phyloP scores from a whole-genome alignment of 495 filamentous ascomycete species.

The Hypomontagnella monticulosa region DNA sequence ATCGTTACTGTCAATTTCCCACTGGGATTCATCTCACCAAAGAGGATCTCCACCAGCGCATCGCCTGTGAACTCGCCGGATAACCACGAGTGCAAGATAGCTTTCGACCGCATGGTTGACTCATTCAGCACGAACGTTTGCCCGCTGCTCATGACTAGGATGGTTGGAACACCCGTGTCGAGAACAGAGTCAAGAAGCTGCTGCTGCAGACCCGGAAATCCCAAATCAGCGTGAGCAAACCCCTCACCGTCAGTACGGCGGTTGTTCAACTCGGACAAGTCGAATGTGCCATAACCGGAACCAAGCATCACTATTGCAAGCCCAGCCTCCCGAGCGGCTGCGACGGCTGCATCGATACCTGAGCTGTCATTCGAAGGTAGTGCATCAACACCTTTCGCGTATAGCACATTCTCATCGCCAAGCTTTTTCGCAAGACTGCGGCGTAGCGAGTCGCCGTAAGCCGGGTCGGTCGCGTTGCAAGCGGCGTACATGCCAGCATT shows the following conservation, averaged over 20 bases:
- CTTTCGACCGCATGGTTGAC: slow-evolving; percentile 20
- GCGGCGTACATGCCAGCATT: slow-evolving; percentile 29
- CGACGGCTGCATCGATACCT: slow-evolving; percentile 22
- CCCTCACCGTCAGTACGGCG: slow-evolving; percentile 21
- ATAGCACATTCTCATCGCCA: slow-evolving; percentile 24
- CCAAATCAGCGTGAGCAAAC: slow-evolving; percentile 18
- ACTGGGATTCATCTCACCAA: slow-evolving; percentile 35
- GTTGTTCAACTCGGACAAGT: slow-evolving; percentile 11
- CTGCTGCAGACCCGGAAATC: slow-evolving; percentile 26
- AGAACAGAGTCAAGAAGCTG: slow-evolving; percentile 22
- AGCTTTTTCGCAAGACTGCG: slow-evolving; percentile 11
- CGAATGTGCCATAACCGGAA: slow-evolving; percentile 19
- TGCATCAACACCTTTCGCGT: slow-evolving; percentile 21
- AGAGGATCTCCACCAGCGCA: slow-evolving; percentile 23
- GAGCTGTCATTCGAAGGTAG: slow-evolving; percentile 15
- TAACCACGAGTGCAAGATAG: slow-evolving; percentile 26
- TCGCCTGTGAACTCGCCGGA: slow-evolving; percentile 26
- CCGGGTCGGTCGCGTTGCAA: slow-evolving; percentile 20
- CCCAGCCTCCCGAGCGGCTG: slow-evolving; percentile 22
- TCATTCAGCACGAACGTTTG: slow-evolving; percentile 24
- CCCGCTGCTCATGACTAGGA: slow-evolving; percentile 24
- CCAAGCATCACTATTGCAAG: slow-evolving; percentile 22
- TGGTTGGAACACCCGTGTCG: slow-evolving; percentile 15
- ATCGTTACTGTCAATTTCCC: slow-evolving; percentile 35
- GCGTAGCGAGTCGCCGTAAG: slow-evolving; percentile 22